Evolutionary conservation across 2,329 filamentous ascomycete genomes (phyloP), one percentile per base, ranked within the genome.

Genomic region (Arthroderma sp.): DNA sequence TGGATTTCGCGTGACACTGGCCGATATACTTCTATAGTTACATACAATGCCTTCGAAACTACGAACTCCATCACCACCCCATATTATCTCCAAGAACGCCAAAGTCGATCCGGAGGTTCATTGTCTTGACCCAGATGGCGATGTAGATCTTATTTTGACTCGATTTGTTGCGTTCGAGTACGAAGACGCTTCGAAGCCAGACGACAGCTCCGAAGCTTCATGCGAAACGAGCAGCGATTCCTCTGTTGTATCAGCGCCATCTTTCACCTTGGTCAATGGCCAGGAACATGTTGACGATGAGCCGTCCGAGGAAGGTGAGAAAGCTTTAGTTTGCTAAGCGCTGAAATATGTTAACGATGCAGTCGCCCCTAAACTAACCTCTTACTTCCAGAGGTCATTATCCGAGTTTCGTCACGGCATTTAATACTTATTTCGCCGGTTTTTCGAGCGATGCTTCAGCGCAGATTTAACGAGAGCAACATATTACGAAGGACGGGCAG

Each of bases 401-500:
- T 51, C 33, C 43, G 44, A 11, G 50, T 47, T 44, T 52, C 50
- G 3, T 52, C 50, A 2, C 43, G 48, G n/a, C 50, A 52, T 32
- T 44, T 52, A 36, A 49, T 49, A 37, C 46, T 52, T 8, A 48
- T 48, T 2, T 52, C 50, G 5, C 28, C 50, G 28, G 50, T 52
- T 4, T 52, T 52, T 44, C 48, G 50, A 28, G 50, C 46, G 9
- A 52, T 52, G 50, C 46, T 52, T 9, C 46, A 50, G 31, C 48
- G 45, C 15, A 47, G 43, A 32, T 52, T 52, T 27, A 47, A 34
- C 32, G 50, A 52, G 40, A 48, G 50, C 39, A 48, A 46, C 29
- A 36, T 36, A 3, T 30, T 52, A 28, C 40, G 40, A 4, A 11
- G 38, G 28, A 49, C 43, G 7, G 49, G 49, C 7, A 50, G 43